Percentiles rank a stretch among this genome's conserved stretches.
phyloP scores from a whole-genome alignment of 768 basidiomycete species.

The Podaxis sp. region DNA sequence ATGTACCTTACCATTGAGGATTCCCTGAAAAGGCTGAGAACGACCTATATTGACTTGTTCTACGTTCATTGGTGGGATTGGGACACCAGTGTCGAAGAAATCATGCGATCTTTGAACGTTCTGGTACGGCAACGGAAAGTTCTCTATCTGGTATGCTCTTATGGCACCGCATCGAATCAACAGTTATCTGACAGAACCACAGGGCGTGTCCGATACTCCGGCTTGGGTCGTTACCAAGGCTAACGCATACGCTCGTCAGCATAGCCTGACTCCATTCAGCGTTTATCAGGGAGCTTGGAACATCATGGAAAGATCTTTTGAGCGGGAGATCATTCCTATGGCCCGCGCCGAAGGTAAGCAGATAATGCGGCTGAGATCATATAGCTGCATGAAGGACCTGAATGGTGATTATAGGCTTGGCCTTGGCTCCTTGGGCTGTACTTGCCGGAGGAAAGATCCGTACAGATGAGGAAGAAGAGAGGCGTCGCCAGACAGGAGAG shows the following conservation, averaged over 20 bases:
- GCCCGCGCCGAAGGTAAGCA: slow-evolving; percentile 35
- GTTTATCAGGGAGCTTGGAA: slow-evolving; percentile 53
- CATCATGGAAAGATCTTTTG: slow-evolving; percentile 43
- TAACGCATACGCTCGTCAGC: slow-evolving; percentile 48
- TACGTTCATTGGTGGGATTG: slow-evolving; percentile 53
- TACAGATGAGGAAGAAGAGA: slow-evolving; percentile 43
- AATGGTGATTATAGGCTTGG: slow-evolving; percentile 21
- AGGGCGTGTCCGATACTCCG: slow-evolving; percentile 42
- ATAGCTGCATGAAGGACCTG: background rate
- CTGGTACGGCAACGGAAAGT: slow-evolving; percentile 52
- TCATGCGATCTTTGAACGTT: slow-evolving; percentile 52
- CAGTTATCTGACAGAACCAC: background rate
- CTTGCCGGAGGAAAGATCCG: slow-evolving; percentile 43
- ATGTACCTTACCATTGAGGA: slow-evolving; percentile 36
- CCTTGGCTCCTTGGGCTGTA: slow-evolving; percentile 31
- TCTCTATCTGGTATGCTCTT: slow-evolving; percentile 33
- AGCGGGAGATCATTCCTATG: slow-evolving; percentile 54
- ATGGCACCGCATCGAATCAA: background rate
- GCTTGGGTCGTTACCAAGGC: slow-evolving; percentile 49
- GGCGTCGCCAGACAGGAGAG: slow-evolving; percentile 29
- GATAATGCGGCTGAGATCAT: slow-evolving; percentile 16
- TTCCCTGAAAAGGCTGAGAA: slow-evolving; percentile 41
- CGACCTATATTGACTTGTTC: slow-evolving; percentile 25
- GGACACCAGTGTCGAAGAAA: slow-evolving; percentile 48
- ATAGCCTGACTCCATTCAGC: slow-evolving; percentile 49